Evolutionary conservation across 2,329 filamentous ascomycete genomes (phyloP), one percentile per base, ranked within the genome.

Genomic region (Hypoxylon sp.): DNA sequence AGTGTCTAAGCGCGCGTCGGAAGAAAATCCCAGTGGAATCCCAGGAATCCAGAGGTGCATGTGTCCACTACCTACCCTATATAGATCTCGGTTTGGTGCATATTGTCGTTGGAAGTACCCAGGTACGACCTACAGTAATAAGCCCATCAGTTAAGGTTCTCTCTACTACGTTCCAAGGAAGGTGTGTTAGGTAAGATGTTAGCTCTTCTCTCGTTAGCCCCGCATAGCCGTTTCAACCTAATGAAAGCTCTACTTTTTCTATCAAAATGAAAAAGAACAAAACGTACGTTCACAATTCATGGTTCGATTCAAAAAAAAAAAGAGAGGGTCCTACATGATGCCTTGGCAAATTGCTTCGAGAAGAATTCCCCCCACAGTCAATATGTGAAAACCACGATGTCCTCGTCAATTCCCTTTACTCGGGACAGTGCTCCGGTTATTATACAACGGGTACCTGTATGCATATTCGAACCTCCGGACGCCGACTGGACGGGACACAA

Each of bases 1-100:
- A 66, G 39, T 42, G 66, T 69, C 62, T 61, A 71, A 71, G 69
- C 69, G 69, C 66, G 48, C 59, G 62, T 66, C 69, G 69, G 69
- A 66, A 66, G 31, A 66, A 66, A 71, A 59, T 51, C 55, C 31
- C n/a, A n/a, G 5, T 31, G 14, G 37, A 51, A 52, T 19, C 47
- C 44, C 31, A 59, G 64, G 59, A 63, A 59, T 67, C 64, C 53
- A 48, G 63, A 63, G 59, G 33, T 63, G 52, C 53, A 68, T 68
- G 61, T 42, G 9, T 22, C 19, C 19, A 22, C 19, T 22, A 22
- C 19, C 14, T 6, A 22, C 10, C 24, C 29, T 52, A 22, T 17
- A 10, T 31, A 35, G 26, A 31, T 58, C 19, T 48, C 11, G 46
- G 44, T 33, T 31, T 31, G 22, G 33, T 59, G 31, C 24, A 29